Conservation (phyloP, 306 rosid species). For the Trifolium dubium region DNA sequence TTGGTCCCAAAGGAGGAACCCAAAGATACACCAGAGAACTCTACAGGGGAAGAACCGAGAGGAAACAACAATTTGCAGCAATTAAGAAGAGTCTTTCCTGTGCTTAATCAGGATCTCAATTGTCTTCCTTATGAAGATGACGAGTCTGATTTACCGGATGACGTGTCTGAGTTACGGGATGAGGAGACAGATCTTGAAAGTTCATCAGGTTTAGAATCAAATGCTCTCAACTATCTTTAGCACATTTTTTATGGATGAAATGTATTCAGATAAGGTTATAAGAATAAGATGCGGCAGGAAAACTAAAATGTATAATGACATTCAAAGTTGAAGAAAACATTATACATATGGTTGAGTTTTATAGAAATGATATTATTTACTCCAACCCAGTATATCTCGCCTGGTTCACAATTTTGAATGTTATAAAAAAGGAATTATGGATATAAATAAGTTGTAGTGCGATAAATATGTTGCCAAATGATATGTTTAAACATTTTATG, state of each 20-base stretch:
- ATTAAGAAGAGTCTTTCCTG: conserved; percentile 45
- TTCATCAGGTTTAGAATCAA: conserved; percentile 63
- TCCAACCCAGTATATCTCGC: neutral
- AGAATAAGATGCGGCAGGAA: conserved; percentile 23
- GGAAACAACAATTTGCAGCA: conserved; percentile 42
- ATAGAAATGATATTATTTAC: conserved; percentile 16
- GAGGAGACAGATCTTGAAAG: conserved; percentile 47
- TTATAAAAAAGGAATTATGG: conserved; percentile 10
- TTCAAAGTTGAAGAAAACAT: conserved; percentile 14
- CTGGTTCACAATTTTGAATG: conserved; percentile 21
- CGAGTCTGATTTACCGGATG: conserved; percentile 48
- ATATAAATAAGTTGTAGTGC: conserved; percentile 17
- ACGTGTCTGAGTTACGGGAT: conserved; percentile 44
- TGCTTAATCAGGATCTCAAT: conserved; percentile 76
- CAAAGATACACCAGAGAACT: conserved; percentile 37
- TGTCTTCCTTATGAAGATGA: conserved; percentile 62
- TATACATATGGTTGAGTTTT: neutral
- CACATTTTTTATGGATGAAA: conserved; percentile 15
- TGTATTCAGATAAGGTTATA: neutral
- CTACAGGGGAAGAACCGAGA: conserved; percentile 38
- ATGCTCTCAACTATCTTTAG: conserved; percentile 24
- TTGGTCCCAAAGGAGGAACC: conserved; percentile 37
- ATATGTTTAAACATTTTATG: conserved; percentile 37
- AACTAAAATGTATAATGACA: neutral
- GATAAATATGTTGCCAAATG: conserved; percentile 18